A percentile compares a stretch with the other conserved stretches of the same genome.
These are phyloP conservation scores for Saccharomycopsis sp. DNA, from an alignment of 805 yeast genomes.

Conservation along the genomic window DNA sequence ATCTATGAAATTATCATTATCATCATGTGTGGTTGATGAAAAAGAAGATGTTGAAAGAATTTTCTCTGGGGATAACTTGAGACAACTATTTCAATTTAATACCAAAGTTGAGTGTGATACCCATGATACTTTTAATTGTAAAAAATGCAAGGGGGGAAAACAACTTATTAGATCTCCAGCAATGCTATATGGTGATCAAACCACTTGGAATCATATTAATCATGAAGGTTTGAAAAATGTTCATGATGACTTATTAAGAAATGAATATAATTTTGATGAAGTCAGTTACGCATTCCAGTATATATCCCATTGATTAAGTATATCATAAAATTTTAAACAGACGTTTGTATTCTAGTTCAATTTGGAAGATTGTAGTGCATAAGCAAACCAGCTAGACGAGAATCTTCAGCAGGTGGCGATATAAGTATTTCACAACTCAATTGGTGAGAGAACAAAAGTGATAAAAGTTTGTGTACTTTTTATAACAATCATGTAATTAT, in stretches of 20 bases:
- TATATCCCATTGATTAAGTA: slow-evolving; percentile 66
- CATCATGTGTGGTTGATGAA: slow-evolving; percentile 95
- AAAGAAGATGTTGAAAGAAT: slow-evolving; percentile 90
- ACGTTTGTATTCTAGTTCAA: too few species aligned
- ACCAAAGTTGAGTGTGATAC: slow-evolving; percentile 72
- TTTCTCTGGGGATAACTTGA: slow-evolving; percentile 73
- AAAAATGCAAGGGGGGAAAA: slow-evolving; percentile 55
- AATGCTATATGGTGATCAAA: slow-evolving; percentile 95
- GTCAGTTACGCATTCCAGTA: slow-evolving; percentile 88
- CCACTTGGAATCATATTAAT: slow-evolving; percentile 91
- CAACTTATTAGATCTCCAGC: slow-evolving; percentile 65
- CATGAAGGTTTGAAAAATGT: slow-evolving; percentile 50
- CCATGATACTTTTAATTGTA: slow-evolving; percentile 85
- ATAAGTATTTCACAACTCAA: too few species aligned
- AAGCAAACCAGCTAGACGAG: too few species aligned
- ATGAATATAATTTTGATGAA: slow-evolving; percentile 59
- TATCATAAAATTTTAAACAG: too few species aligned
- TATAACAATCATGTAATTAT: too few species aligned
- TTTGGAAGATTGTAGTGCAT: too few species aligned
- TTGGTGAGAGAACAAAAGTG: too few species aligned
- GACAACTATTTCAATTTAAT: slow-evolving; percentile 63
- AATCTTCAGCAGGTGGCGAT: too few species aligned
- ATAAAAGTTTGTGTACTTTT: too few species aligned
- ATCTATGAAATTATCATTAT: slow-evolving; percentile 82
- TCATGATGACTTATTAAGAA: slow-evolving; percentile 67